Base-by-base conservation (phyloP, 805 yeast species). In the Kluyveromyces wickerhamii region DNA sequence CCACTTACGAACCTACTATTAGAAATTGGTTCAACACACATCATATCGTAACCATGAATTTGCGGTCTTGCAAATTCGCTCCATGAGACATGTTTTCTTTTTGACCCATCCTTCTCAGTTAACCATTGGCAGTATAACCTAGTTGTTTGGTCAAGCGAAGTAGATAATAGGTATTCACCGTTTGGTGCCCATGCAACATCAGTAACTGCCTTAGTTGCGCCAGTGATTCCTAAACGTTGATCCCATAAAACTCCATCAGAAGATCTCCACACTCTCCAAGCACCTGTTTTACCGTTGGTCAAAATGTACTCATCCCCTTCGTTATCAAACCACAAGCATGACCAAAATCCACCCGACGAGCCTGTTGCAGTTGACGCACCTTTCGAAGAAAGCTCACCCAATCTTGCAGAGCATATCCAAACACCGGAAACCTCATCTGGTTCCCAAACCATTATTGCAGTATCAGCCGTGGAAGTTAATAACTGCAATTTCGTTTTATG, bases 351-450 rank as follows among this genome's bases (percentile, higher is more conserved):
- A 51, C 84, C 84, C 5, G 79, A 77, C 0, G 98, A 81, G 5
- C 99, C 99, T 0, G 98, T 92, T 4, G 98, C 98, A 0, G 98
- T 87, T 4, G 95, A 82, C 0, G 99, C 96, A 49, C 99, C 99
- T 59, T 92, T 89, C 32, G 87, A 81, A 27, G 95, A 80, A 40
- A 92, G 68, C 48, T 94, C 97, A 29, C 99, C 99, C 13, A 92
- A 62, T 45, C 97, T 66, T 13, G 78, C 65, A 7, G 69, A 69
- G 34, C 94, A 81, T 14, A 83, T 67, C 98, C 98, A 92, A 30
- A 92, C 78, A 3, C 96, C 96, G 5, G 94, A 82, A 2, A 72
- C 67, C 29, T 63, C 65, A 57, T 89, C 96, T 42, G 94, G 89
- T 51, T 79, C 80, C 98, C 98, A 92, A 7, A 87, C 64, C 83